These are phyloP conservation scores for Candida xiaguanensis DNA, from an alignment of 805 yeast genomes.

Conservation along the genomic window DNA sequence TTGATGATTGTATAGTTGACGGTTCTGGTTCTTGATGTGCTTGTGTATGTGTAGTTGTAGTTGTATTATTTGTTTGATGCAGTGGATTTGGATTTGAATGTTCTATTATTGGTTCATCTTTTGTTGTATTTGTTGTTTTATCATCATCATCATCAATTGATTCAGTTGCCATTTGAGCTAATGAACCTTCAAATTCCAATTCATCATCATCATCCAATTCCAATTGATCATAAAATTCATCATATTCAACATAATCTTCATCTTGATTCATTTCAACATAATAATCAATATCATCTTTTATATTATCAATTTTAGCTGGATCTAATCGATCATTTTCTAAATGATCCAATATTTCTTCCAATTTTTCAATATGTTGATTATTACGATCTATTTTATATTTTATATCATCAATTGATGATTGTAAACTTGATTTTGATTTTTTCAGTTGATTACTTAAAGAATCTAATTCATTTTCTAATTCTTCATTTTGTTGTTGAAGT, in stretches of 20 bases:
- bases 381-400: slow-evolving; percentile 68
- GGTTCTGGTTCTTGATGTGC: slow-evolving; percentile 11
- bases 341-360: slow-evolving; percentile 74
- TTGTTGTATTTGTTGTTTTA: slow-evolving; percentile 4
- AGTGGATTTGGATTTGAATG: neutral
- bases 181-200: slow-evolving; percentile 17
- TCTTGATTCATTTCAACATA: slow-evolving; percentile 93
- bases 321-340: slow-evolving; percentile 79
- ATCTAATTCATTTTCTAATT: slow-evolving; percentile 64
- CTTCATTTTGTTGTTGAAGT: slow-evolving; percentile 75
- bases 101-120: slow-evolving; percentile 1
- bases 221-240: slow-evolving; percentile 83
- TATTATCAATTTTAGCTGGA: slow-evolving; percentile 68
- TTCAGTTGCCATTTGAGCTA: slow-evolving; percentile 19
- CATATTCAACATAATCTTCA: slow-evolving; percentile 90
- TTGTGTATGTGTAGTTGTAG: slow-evolving; percentile 11
- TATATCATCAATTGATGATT: slow-evolving; percentile 57
- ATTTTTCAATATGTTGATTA: slow-evolving; percentile 68
- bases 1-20: slow-evolving; percentile 5
- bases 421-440: slow-evolving; percentile 50
- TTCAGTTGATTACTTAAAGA: slow-evolving; percentile 32
- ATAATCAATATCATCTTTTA: slow-evolving; percentile 87
- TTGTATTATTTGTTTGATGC: slow-evolving; percentile 6
- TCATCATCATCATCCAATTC: slow-evolving; percentile 52
- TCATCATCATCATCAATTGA: slow-evolving; percentile 15